Evolutionary conservation across 495 filamentous ascomycete genomes (phyloP).

Genomic region (Penicillium macrosclerotiorum): DNA sequence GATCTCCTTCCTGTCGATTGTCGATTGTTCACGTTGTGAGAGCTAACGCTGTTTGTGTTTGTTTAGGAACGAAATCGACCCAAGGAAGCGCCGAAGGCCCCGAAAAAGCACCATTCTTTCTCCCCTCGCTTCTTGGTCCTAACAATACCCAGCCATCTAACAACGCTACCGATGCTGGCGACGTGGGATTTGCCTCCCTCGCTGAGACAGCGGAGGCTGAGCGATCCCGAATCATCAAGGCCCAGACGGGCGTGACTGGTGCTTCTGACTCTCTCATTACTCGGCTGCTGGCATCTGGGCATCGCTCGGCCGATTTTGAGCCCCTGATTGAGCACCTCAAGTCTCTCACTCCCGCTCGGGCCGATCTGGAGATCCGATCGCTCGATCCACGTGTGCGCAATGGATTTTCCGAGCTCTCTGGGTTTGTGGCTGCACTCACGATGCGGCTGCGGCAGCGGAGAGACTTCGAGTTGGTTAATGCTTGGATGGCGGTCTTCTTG

Average conservation of each 20-base stretch:
- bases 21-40: conserved; percentile 9
- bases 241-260: conserved; percentile 24
- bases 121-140: conserved; percentile 63
- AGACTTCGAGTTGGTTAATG: conserved; percentile 92
- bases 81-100: conserved; percentile 82
- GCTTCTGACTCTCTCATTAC: conserved; percentile 52
- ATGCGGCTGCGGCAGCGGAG: conserved; percentile 58
- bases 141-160: conserved; percentile 23
- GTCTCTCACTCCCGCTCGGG: conserved; percentile 71
- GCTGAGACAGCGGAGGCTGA: conserved; percentile 38
- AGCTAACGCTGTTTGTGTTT: too few relatives aligned
- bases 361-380: conserved; percentile 86
- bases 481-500: conserved; percentile 94
- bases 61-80: conserved; percentile 84
- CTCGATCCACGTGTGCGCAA: conserved; percentile 50
- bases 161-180: conserved; percentile 15
- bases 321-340: conserved; percentile 73
- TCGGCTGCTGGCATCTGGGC: conserved; percentile 45
- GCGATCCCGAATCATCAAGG: conserved; percentile 53
- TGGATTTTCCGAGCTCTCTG: conserved; percentile 53
- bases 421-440: conserved; percentile 76
- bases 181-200: conserved; percentile 41
- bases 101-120: conserved; percentile 94
- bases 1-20: background rate
- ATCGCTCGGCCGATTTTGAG: conserved; percentile 45